Evolutionary conservation across 139 green algal species (phyloP), one percentile per base, ranked within the genome.

Genomic region (Trebouxia sp.): DNA sequence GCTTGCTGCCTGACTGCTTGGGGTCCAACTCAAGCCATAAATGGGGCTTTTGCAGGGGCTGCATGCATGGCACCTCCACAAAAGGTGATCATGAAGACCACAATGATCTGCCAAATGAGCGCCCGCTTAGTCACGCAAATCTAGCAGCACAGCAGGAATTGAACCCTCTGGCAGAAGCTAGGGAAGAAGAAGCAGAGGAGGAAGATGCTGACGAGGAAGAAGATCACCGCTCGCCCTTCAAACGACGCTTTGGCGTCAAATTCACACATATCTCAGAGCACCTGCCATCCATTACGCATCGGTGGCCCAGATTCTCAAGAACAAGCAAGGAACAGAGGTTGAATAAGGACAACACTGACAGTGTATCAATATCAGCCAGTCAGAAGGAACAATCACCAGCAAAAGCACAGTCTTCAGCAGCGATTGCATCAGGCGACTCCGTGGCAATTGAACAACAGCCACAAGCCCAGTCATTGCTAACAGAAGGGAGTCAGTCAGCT

Each of bases 81-180:
- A 41, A 28, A 69, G 30, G 28, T 42, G 58, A 41, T 9, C 55
- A 37, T 28, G 55, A 38, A 5, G 3, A 39, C 24, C 9, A n/a
- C n/a, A n/a, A 7, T 8, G 58, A 69, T 0, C 6, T 41, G 7
- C 8, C 58, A 0, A 6, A 11, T 7, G 58, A 20, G 9, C 58
- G 58, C 5, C 58, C 22, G 6, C 30, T 24, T 12, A 69, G 30
- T 14, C 58, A 30, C 11, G 58, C 58, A 41, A 22, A 69, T 10
- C 58, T 69, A 4, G 58, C 58, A 69, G 58, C 58, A 20, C 28
- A 69, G 58, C 58, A 69, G 22, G 58, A 69, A 30, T 30, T 69
- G 0, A 69, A 69, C 30, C 24, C 58, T 3, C 28, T 69, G 30
- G 58, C 58, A 22, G 58, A 69, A 26, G 30, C 22, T 1, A 41